A percentile compares a stretch with the other conserved stretches of the same genome.
Evolutionary conservation across 2,329 filamentous ascomycete species (phyloP).

Genomic region (Hypomyces perniciosus): DNA sequence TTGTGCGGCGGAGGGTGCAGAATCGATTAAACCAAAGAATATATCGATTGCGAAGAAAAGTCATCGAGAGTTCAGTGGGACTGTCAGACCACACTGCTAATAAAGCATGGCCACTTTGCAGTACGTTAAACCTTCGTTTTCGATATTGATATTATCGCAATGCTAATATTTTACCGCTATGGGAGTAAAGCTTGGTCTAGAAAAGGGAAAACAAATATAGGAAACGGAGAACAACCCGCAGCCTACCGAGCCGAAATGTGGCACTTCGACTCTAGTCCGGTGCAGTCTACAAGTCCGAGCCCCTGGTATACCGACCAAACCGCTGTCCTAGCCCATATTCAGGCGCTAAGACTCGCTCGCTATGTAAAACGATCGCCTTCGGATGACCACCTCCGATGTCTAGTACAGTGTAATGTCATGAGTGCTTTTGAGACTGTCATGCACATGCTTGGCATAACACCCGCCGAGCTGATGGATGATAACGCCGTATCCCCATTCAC

Average conservation of each 20-base stretch:
- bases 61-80: neutral
- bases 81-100: neutral
- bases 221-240: no score
- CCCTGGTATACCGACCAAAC: slow-evolving; percentile 2
- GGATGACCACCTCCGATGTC: neutral
- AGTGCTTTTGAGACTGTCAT: slow-evolving; percentile 1
- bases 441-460: neutral
- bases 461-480: neutral
- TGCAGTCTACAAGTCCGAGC: no score
- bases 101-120: neutral
- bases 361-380: neutral
- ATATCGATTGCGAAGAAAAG: slow-evolving; percentile 1
- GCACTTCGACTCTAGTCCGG: no score
- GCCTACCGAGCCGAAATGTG: no score
- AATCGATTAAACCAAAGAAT: slow-evolving; percentile 5
- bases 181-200: no score
- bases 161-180: no score
- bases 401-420: slow-evolving; percentile 3
- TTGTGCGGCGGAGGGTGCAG: slow-evolving; percentile 1
- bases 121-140: neutral
- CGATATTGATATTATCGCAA: no score
- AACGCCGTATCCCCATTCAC: neutral
- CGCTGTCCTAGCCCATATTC: neutral
- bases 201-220: no score
- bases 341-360: neutral